These are phyloP conservation scores for Metarhizium brunneum DNA, from an alignment of 2,329 filamentous ascomycete species.

Conservation along the genomic window DNA sequence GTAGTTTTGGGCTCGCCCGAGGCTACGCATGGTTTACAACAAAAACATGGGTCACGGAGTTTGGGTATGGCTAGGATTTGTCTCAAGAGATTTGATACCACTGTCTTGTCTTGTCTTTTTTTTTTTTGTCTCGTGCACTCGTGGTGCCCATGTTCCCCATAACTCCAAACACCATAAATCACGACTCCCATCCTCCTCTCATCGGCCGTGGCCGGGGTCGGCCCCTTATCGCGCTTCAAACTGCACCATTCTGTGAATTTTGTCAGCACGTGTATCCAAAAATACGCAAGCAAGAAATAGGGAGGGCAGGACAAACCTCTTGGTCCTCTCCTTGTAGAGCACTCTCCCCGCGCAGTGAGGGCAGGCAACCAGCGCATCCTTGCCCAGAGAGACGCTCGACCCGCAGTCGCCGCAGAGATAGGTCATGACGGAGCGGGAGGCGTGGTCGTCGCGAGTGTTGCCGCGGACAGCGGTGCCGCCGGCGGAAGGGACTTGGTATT, in stretches of 20 bases:
- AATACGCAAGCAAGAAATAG: background rate
- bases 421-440: constrained; percentile 26
- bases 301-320: constrained; percentile 56
- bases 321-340: constrained; percentile 95
- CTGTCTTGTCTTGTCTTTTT: background rate
- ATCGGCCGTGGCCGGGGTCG: background rate
- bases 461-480: constrained; percentile 30
- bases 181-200: background rate
- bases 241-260: constrained; percentile 76
- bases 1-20: constrained; percentile 10
- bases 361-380: constrained; percentile 40
- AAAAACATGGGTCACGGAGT: background rate
- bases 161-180: background rate
- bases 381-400: constrained; percentile 28
- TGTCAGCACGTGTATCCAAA: background rate
- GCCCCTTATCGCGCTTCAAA: constrained; percentile 73
- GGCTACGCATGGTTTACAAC: background rate
- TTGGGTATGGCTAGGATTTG: background rate
- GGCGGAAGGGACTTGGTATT: constrained; percentile 63
- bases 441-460: constrained; percentile 28
- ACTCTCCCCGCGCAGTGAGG: constrained; percentile 78
- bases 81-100: background rate
- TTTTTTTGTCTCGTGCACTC: background rate
- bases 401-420: constrained; percentile 37
- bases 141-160: background rate